Evolutionary conservation across 140 eudicot species (phyloP), one percentile per base, ranked within the genome.

Genomic region (Senecio squalidus): DNA sequence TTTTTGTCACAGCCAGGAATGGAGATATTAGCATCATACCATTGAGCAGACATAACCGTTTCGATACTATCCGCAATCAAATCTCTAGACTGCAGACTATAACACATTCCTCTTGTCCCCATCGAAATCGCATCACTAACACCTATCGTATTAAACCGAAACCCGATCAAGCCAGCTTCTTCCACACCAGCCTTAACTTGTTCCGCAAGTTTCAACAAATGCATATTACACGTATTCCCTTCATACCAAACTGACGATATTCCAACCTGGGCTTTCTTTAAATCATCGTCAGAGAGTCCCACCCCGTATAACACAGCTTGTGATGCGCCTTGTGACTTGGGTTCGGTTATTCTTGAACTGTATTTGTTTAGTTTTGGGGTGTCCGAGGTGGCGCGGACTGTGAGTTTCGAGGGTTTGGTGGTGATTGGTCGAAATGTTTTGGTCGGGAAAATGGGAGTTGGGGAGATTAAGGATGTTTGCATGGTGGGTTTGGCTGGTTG

Each of bases 31-130:
- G 26, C 98, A 77, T 92, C 98, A 69, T 92, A 92, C 98, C 98
- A 92, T 55, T 92, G 98, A 57, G 98, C 98, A 73, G 89, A 63
- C 96, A 92, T 92, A 10, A 92, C 96, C 68, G 96, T 92, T 65
- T 92, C 98, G 72, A 92, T 92, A 43, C 99, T 93, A 74, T 93
- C 99, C 47, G 99, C 99, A 82, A 93, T 93, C 84, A 93, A 81
- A 60, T 93, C 99, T 63, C 99, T 82, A 0, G 96, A 93, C 69
- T 93, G 99, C 63, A 93, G 77, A 51, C 99, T 93, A 53, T 77
- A 93, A 64, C 99, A 88, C 99, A 88, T 93, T 18, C 99, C 99
- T 71, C 96, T 73, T 15, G 99, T 93, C 64, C 99, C 99, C 99
- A 93, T 93, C 0, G 96, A 88, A 55, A 93, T 93, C 0, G 99